These are phyloP conservation scores for Gossypium ekmanianum DNA, from an alignment of 345 rosid genomes.

Conservation along the genomic window DNA sequence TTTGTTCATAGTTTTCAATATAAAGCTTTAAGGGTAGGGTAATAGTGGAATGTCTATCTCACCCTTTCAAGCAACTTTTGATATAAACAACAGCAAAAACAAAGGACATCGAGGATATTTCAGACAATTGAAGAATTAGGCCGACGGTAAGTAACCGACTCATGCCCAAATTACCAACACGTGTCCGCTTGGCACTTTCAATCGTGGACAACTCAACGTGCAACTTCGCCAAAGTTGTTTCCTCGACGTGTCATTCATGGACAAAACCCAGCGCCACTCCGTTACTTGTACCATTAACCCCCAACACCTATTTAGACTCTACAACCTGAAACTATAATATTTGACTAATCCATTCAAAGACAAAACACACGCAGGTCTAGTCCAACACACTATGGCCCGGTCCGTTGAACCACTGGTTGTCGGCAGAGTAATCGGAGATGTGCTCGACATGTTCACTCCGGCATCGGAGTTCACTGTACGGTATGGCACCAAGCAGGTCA, in stretches of 20 bases:
- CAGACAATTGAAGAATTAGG: neutral
- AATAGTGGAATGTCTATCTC: neutral
- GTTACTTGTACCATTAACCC: neutral
- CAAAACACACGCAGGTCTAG: neutral
- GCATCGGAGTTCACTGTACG: slow-evolving; percentile 16
- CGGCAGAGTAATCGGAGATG: slow-evolving; percentile 37
- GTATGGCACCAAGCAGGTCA: slow-evolving; percentile 21
- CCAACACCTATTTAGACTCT: neutral
- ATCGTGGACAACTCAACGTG: slow-evolving; percentile 9
- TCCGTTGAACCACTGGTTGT: slow-evolving; percentile 29
- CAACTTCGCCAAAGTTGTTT: neutral
- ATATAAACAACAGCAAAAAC: neutral
- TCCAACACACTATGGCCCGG: slow-evolving; percentile 18
- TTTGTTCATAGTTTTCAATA: neutral
- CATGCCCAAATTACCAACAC: slow-evolving; percentile 5
- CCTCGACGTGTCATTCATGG: neutral
- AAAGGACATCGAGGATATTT: neutral
- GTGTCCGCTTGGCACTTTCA: slow-evolving; percentile 13
- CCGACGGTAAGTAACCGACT: neutral
- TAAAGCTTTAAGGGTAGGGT: neutral
- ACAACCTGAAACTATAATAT: neutral
- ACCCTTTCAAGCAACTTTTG: neutral
- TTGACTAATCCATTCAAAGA: neutral
- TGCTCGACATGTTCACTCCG: slow-evolving; percentile 28
- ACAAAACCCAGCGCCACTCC: neutral